phyloP scores from a whole-genome alignment of 257 asterid genomes.

The Nyctanthes arbortristis region DNA sequence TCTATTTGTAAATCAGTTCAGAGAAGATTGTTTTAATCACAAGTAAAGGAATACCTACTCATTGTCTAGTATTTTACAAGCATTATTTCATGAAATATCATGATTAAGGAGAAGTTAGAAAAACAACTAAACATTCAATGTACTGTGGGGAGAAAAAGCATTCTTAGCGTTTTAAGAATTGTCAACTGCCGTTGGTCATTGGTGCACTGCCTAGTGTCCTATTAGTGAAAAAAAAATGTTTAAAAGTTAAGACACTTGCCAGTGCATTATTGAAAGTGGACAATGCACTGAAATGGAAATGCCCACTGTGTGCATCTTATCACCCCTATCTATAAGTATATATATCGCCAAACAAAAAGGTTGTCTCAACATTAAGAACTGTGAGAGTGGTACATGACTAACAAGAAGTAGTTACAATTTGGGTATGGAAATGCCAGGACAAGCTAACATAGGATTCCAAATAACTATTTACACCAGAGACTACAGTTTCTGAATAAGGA shows the following conservation, averaged over 20 bases:
- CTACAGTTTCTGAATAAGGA: background rate
- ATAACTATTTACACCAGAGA: background rate
- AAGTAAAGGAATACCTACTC: too few species aligned
- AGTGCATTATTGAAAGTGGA: too few species aligned
- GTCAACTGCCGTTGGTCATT: too few species aligned
- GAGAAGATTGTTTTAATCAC: too few species aligned
- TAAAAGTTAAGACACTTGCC: too few species aligned
- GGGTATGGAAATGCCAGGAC: background rate
- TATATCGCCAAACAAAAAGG: background rate
- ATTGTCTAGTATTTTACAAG: too few species aligned
- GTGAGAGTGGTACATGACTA: background rate
- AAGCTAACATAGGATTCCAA: background rate
- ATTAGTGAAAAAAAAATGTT: too few species aligned
- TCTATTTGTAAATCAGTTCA: too few species aligned
- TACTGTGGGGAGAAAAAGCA: background rate
- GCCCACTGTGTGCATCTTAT: too few species aligned
- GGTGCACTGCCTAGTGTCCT: too few species aligned
- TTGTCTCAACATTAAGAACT: background rate
- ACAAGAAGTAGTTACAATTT: background rate
- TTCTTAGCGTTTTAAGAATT: background rate
- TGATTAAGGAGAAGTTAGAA: background rate
- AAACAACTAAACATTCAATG: background rate
- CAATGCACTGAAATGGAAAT: too few species aligned
- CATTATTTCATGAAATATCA: background rate
- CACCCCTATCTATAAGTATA: too few species aligned